Evolutionary conservation across 1,284 basidiomycete genomes (phyloP), one percentile per base, ranked within the genome.

Genomic region (Cryptococcus floricola): DNA sequence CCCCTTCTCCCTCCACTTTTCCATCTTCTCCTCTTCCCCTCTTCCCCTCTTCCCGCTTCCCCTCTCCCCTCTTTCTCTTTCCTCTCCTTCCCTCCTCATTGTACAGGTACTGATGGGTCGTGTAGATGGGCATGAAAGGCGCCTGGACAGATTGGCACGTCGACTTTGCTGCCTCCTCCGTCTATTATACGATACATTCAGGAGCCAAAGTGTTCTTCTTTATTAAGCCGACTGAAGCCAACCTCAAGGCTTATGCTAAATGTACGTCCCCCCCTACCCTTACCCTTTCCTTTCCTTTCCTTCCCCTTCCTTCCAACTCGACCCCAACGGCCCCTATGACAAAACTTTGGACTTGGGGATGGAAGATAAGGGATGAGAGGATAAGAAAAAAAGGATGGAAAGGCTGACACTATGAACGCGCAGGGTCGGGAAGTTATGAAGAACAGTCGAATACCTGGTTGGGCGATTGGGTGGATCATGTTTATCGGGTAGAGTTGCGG

Each of bases 121-220:
- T 47, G 16, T 23, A 82, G 84, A 60, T 91, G 91, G 75, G 74
- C 8, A 73, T 72, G 64, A 71, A 69, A 54, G 76, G 75, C 10
- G 70, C 72, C 37, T 96, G 93, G 90, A 97, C 95, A 59, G 92
- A 96, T 69, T 96, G 92, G 94, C 93, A 97, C 70, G 81, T 96
- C 59, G 94, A 97, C 76, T 96, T 97, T 73, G 93, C 93, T 16
- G 93, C 91, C 1, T 92, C 89, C 8, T 94, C 91, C 1, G 92
- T 96, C 10, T 96, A 94, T 75, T 96, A 96, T 69, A 90, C 93
- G 64, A 87, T 96, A 58, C 80, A 93, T 53, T 82, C 81, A 41
- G 91, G 91, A 25, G 82, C 84, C 28, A 93, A 94, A 81, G 89
- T 46, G 27, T 98, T 98, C 74, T 95, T 93, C 75, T 97, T 98